Evolutionary conservation across 352 stramenopile species (phyloP).

Genomic region (Ophiocytium majus): DNA sequence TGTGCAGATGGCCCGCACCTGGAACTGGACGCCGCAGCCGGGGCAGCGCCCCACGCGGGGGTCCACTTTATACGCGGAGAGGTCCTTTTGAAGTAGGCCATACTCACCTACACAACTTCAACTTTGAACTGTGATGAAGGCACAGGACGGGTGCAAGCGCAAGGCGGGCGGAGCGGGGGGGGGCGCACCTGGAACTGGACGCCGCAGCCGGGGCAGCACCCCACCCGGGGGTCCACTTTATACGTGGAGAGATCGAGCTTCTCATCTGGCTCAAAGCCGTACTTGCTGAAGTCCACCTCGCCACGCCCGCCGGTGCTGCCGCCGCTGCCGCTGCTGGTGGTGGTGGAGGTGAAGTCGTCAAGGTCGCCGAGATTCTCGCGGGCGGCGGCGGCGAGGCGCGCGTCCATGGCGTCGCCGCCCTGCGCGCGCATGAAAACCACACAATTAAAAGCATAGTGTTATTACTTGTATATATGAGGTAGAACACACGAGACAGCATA

Average conservation of each 20-base stretch:
- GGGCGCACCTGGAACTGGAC: conserved; percentile 49
- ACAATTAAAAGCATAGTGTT: not conserved
- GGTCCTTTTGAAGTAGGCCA: too few species aligned
- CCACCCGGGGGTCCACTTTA: conserved; percentile 28
- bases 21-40: conserved; percentile 51
- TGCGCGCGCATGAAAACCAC: not conserved
- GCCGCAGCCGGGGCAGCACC: conserved; percentile 52
- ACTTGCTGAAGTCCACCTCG: not conserved
- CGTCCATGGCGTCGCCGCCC: conserved; percentile 32
- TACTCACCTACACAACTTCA: too few species aligned
- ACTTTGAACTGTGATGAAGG: too few species aligned
- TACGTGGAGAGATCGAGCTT: conserved; percentile 5
- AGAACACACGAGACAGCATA: too few species aligned
- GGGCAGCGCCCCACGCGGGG: conserved; percentile 39
- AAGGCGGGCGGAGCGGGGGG: too few species aligned
- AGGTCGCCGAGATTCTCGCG: conserved; percentile 24
- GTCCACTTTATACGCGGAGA: conserved; percentile 22
- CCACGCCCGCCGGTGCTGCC: not conserved
- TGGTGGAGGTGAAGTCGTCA: conserved; percentile 20
- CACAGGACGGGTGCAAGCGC: too few species aligned
- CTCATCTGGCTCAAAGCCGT: conserved; percentile 7
- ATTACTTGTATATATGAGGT: too few species aligned
- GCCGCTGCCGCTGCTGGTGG: conserved; percentile 12
- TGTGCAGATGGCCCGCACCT: conserved; percentile 26
- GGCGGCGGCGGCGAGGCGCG: conserved; percentile 1